Conservation (phyloP, 2,329 filamentous ascomycete species). For the Hypoxylon sp. region DNA sequence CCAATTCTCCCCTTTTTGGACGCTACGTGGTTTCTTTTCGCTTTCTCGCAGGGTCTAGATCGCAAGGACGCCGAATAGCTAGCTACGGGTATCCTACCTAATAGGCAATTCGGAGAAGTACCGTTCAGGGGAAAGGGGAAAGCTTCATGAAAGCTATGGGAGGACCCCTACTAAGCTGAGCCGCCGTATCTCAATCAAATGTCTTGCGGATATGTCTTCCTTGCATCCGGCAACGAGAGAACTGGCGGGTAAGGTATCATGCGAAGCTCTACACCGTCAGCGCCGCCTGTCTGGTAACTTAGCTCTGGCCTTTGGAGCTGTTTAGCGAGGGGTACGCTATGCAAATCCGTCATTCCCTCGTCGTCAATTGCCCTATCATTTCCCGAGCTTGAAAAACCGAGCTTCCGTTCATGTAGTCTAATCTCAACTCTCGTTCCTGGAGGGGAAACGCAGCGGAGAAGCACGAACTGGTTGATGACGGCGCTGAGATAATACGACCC, state of each 20-base stretch:
- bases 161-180: slow-evolving; percentile 28
- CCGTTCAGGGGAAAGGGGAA: slow-evolving; percentile 18
- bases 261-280: slow-evolving; percentile 36
- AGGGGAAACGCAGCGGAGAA: slow-evolving; percentile 35
- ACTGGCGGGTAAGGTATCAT: slow-evolving; percentile 14
- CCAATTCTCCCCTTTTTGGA: slow-evolving; percentile 29
- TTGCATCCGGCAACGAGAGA: slow-evolving; percentile 38
- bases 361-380: slow-evolving; percentile 33
- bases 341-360: slow-evolving; percentile 12
- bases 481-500: slow-evolving; percentile 43
- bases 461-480: slow-evolving; percentile 26
- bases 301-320: slow-evolving; percentile 16
- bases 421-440: slow-evolving; percentile 14
- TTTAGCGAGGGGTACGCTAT: slow-evolving; percentile 24
- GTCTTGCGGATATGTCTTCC: slow-evolving; percentile 37
- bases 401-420: slow-evolving; percentile 9
- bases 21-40: slow-evolving; percentile 26
- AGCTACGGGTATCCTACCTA: slow-evolving; percentile 24
- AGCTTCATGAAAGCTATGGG: slow-evolving; percentile 1
- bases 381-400: slow-evolving; percentile 1
- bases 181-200: slow-evolving; percentile 27
- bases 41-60: slow-evolving; percentile 33
- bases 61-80: slow-evolving; percentile 13
- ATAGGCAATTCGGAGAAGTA: slow-evolving; percentile 39
- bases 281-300: slow-evolving; percentile 21